A percentile compares a stretch with the other conserved stretches of the same genome.
These are phyloP conservation scores for Didymellaceae sp. DNA, from an alignment of 2,329 filamentous ascomycete species.

Conservation along the genomic window DNA sequence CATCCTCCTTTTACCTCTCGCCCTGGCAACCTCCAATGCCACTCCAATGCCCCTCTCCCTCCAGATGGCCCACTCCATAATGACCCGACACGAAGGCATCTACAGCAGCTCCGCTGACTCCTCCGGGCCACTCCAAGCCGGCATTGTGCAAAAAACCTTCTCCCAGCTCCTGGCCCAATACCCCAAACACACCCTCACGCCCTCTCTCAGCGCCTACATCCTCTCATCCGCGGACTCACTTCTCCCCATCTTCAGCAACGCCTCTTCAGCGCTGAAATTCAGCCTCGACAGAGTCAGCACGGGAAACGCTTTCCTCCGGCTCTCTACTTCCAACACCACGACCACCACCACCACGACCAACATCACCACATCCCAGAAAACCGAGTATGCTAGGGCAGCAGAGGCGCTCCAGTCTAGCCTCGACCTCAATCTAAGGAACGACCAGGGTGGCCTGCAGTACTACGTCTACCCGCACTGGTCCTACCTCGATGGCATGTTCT, in stretches of 20 bases:
- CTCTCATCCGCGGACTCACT: neutral
- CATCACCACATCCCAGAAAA: slow-evolving; percentile 18
- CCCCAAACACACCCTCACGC: slow-evolving; percentile 4
- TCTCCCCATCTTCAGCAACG: neutral
- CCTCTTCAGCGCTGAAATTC: neutral
- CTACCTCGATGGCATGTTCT: slow-evolving; percentile 63
- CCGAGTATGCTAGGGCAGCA: slow-evolving; percentile 18
- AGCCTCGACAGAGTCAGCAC: slow-evolving; percentile 42
- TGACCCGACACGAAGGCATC: slow-evolving; percentile 42
- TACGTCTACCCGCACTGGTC: slow-evolving; percentile 59
- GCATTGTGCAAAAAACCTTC: slow-evolving; percentile 45
- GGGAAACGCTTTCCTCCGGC: slow-evolving; percentile 34
- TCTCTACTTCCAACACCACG: too few relatives aligned
- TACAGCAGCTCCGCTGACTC: slow-evolving; percentile 23
- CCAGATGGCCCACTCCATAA: slow-evolving; percentile 39
- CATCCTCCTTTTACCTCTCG: neutral
- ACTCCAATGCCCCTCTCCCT: slow-evolving; percentile 19
- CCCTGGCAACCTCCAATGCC: neutral
- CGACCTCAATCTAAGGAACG: slow-evolving; percentile 36
- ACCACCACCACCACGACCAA: too few relatives aligned
- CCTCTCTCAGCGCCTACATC: neutral
- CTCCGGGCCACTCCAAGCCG: slow-evolving; percentile 38
- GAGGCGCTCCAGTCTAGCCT: slow-evolving; percentile 33
- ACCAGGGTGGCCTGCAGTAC: slow-evolving; percentile 45
- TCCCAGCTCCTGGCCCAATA: slow-evolving; percentile 23